A percentile compares a stretch with the other conserved stretches of the same genome.
Conservation (phyloP, 345 rosid genomes). For the Garcia nutans region DNA sequence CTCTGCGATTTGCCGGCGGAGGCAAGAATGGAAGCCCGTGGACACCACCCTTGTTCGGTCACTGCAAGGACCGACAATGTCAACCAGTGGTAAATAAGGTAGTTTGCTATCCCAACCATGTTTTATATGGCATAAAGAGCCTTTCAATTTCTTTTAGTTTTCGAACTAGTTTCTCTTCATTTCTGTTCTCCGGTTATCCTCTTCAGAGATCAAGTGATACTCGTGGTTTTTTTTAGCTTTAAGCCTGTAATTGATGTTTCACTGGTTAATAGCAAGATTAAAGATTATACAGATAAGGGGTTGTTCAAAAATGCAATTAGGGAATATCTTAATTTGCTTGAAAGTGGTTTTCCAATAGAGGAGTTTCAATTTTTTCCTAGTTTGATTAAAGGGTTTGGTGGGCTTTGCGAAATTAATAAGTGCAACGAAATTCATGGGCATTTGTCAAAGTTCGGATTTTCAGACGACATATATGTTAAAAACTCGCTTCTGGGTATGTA, state of each 20-base stretch:
- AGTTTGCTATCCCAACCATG: slow-evolving; percentile 3
- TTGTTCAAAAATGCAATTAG: slow-evolving; percentile 38
- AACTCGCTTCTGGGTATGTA: slow-evolving; percentile 38
- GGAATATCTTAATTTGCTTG: slow-evolving; percentile 35
- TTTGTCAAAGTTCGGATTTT: slow-evolving; percentile 35
- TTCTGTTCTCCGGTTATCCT: slow-evolving; percentile 7
- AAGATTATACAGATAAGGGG: slow-evolving; percentile 29
- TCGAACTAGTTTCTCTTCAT: slow-evolving; percentile 7
- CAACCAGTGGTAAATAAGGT: slow-evolving; percentile 6
- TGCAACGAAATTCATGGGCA: slow-evolving; percentile 45
- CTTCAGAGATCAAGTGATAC: slow-evolving; percentile 4
- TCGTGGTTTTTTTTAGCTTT: slow-evolving; percentile 9
- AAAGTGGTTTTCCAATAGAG: slow-evolving; percentile 30
- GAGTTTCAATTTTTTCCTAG: slow-evolving; percentile 37
- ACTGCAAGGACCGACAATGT: not conserved
- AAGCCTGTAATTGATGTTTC: slow-evolving; percentile 24
- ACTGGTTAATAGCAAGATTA: slow-evolving; percentile 22
- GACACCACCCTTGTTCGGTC: slow-evolving; percentile 10
- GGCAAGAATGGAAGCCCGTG: slow-evolving; percentile 19
- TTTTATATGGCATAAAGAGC: slow-evolving; percentile 1
- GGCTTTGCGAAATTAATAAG: slow-evolving; percentile 22
- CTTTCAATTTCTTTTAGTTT: slow-evolving; percentile 4
- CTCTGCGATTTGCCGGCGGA: not conserved
- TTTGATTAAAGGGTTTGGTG: slow-evolving; percentile 46
- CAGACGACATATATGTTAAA: slow-evolving; percentile 29